A percentile compares a stretch with the other conserved stretches of the same genome.
These are phyloP conservation scores for Ascoidea rubescens DNA, from an alignment of 805 yeast species.

Conservation along the genomic window DNA sequence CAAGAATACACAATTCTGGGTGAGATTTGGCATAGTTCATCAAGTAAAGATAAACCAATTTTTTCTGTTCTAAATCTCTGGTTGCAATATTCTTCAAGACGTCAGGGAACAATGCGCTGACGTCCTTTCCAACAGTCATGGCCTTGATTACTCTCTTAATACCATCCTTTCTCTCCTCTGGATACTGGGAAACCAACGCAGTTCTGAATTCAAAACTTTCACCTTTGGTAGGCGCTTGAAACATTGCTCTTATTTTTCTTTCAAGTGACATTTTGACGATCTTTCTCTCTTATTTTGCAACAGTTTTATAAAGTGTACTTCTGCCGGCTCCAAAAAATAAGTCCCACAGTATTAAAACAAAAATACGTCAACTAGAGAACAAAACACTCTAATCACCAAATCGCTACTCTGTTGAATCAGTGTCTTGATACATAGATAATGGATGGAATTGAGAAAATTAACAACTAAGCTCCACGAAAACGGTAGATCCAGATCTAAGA, in stretches of 20 bases:
- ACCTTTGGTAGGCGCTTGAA: conserved; percentile 43
- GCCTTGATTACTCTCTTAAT: conserved; percentile 95
- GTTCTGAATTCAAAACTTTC: conserved; percentile 84
- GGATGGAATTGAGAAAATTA: too few species aligned
- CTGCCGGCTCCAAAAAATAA: too few species aligned
- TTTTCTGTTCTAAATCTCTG: conserved; percentile 91
- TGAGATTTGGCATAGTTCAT: conserved; percentile 97
- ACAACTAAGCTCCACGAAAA: too few species aligned
- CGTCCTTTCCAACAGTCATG: conserved; percentile 97
- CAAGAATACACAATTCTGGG: conserved; percentile 90
- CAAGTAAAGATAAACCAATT: conserved; percentile 81
- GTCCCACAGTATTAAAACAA: too few species aligned
- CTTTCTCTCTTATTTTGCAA: too few species aligned
- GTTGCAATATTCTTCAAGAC: conserved; percentile 94
- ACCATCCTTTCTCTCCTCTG: conserved; percentile 90
- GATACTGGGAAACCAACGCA: conserved; percentile 90
- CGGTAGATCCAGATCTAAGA: too few species aligned
- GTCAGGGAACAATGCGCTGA: conserved; percentile 87
- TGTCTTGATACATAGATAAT: too few species aligned
- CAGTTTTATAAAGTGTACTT: too few species aligned
- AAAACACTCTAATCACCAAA: too few species aligned
- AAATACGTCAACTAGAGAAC: too few species aligned
- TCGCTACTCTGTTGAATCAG: too few species aligned
- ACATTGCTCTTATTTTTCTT: conserved; percentile 37
- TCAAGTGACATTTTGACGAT: conserved; percentile 25